phyloP scores from a whole-genome alignment of 1,139 yeast species.

The Sugiyamaella grinbergsii region DNA sequence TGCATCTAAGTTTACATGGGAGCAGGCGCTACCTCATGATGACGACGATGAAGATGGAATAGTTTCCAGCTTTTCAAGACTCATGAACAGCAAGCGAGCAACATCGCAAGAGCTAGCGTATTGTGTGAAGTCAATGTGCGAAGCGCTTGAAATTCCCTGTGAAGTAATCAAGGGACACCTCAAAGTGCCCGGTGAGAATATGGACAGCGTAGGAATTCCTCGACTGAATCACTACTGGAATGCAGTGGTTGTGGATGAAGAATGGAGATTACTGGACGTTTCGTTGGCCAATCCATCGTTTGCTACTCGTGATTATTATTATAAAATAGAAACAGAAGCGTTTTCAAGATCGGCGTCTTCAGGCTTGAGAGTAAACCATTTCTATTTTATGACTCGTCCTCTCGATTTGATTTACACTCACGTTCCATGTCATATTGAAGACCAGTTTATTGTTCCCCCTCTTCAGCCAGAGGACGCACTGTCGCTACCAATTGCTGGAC shows the following conservation, averaged over 20 bases:
- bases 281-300: slow-evolving; percentile 60
- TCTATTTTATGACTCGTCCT: slow-evolving; percentile 81
- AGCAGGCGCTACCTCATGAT: slow-evolving; percentile 33
- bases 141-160: slow-evolving; percentile 67
- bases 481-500: slow-evolving; percentile 80
- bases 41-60: slow-evolving; percentile 28
- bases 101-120: slow-evolving; percentile 77
- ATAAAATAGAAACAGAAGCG: slow-evolving; percentile 14
- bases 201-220: slow-evolving; percentile 47
- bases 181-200: slow-evolving; percentile 69
- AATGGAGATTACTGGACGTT: slow-evolving; percentile 78
- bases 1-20: slow-evolving; percentile 52
- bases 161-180: slow-evolving; percentile 81
- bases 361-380: slow-evolving; percentile 37
- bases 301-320: slow-evolving; percentile 44
- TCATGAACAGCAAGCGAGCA: slow-evolving; percentile 50
- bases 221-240: slow-evolving; percentile 88
- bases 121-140: slow-evolving; percentile 72
- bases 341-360: slow-evolving; percentile 10
- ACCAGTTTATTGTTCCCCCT: slow-evolving; percentile 86
- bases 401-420: slow-evolving; percentile 77
- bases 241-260: slow-evolving; percentile 70
- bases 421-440: slow-evolving; percentile 72
- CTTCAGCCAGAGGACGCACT: slow-evolving; percentile 76
- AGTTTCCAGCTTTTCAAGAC: slow-evolving; percentile 32